phyloP scores from a whole-genome alignment of 495 filamentous ascomycete species.

The Daldinia grandis region DNA sequence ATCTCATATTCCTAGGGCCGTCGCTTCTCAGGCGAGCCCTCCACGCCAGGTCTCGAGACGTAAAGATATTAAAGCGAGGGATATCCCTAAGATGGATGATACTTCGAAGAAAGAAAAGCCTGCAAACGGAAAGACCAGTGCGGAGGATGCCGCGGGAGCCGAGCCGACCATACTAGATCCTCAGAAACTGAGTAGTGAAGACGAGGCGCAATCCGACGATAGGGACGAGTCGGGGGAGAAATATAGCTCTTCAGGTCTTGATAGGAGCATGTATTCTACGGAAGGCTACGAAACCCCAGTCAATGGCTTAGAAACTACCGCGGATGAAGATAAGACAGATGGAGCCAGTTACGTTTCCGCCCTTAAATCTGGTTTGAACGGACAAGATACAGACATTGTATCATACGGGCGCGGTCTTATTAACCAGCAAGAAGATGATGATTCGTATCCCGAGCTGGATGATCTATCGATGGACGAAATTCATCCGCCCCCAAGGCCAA shows the following conservation, averaged over 20 bases:
- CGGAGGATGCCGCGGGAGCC: neutral
- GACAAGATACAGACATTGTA: constrained; percentile 22
- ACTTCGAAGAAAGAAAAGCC: constrained; percentile 1
- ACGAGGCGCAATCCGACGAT: neutral
- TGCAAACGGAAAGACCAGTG: neutral
- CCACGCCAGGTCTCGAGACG: constrained; percentile 20
- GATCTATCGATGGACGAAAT: constrained; percentile 42
- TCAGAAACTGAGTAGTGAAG: constrained; percentile 10
- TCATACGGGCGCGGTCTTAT: constrained; percentile 5
- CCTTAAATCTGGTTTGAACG: constrained; percentile 23
- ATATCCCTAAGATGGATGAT: constrained; percentile 14
- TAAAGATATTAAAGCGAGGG: constrained; percentile 4
- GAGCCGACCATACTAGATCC: neutral
- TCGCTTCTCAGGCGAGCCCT: neutral
- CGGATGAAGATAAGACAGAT: constrained; percentile 8
- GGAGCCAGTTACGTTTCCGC: constrained; percentile 33
- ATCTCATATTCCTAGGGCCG: constrained; percentile 26
- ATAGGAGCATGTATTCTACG: constrained; percentile 14
- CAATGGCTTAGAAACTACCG: constrained; percentile 23
- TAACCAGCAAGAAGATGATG: constrained; percentile 41
- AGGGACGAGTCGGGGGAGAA: constrained; percentile 6
- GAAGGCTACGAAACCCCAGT: constrained; percentile 5
- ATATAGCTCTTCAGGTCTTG: neutral
- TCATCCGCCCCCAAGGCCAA: constrained; percentile 34
- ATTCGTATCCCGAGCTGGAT: constrained; percentile 46